These are phyloP conservation scores for Ceratopteris richardii DNA, from an alignment of 75 land plant genomes.

Conservation along the genomic window DNA sequence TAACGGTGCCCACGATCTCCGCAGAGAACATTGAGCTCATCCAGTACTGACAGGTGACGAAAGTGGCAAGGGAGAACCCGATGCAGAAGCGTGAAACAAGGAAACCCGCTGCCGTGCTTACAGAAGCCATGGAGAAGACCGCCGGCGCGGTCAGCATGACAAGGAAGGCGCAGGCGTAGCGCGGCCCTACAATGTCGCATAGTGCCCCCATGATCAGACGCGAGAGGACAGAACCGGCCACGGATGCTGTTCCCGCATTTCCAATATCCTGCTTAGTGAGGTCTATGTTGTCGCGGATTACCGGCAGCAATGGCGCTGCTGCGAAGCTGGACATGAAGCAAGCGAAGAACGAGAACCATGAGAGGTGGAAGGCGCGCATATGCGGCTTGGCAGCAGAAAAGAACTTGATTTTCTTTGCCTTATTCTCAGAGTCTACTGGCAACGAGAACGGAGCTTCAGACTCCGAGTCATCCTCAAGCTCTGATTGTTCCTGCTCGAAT, in stretches of 20 bases:
- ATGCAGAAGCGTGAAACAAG: slow-evolving; percentile 61
- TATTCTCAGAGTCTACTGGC: slow-evolving; percentile 85
- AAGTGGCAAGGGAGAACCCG: slow-evolving; percentile 82
- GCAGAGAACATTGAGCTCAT: slow-evolving; percentile 85
- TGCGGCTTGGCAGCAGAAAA: slow-evolving; percentile 59
- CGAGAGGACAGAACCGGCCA: slow-evolving; percentile 70
- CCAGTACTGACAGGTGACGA: slow-evolving; percentile 91
- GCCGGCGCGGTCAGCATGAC: slow-evolving; percentile 72
- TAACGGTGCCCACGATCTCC: slow-evolving; percentile 68
- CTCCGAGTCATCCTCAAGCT: too few species aligned
- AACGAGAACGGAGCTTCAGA: slow-evolving; percentile 21
- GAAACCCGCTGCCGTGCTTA: slow-evolving; percentile 42
- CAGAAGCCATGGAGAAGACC: slow-evolving; percentile 63
- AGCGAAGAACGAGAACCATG: slow-evolving; percentile 85
- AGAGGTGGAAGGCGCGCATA: slow-evolving; percentile 83
- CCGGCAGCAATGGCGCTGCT: slow-evolving; percentile 75
- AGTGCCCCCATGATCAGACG: slow-evolving; percentile 74
- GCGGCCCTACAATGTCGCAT: slow-evolving; percentile 78
- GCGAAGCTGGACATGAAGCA: slow-evolving; percentile 86
- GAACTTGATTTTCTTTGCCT: slow-evolving; percentile 50
- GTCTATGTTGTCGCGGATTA: slow-evolving; percentile 77
- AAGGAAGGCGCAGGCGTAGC: slow-evolving; percentile 66
- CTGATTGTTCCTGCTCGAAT: too few species aligned
- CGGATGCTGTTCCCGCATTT: slow-evolving; percentile 69
- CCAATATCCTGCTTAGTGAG: slow-evolving; percentile 67